A percentile compares a stretch with the other conserved stretches of the same genome.
Conservation (phyloP, 148 eudicot species). For the Dianthus caryophyllus region DNA sequence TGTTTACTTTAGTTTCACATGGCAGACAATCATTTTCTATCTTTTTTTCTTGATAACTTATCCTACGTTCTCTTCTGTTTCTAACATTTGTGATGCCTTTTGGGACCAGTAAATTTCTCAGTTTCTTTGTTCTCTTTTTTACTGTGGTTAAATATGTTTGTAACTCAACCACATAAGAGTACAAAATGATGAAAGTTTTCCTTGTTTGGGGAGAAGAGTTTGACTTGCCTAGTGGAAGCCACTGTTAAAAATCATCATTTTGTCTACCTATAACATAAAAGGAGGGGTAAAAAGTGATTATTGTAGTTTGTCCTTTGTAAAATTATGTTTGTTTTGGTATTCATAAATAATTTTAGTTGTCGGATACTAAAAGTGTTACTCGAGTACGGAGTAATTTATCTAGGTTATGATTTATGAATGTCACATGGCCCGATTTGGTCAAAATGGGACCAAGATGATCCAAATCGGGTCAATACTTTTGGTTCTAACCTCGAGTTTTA, state of each 20-base stretch:
- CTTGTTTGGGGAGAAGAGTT: conserved; percentile 1
- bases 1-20: conserved; percentile 5
- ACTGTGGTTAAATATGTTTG: not conserved
- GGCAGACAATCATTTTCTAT: conserved; percentile 22
- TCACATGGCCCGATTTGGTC: no score
- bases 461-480: no score
- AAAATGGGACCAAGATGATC: no score
- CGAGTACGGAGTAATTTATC: no score
- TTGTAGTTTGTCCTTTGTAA: not conserved
- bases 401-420: no score
- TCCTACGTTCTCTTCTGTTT: conserved; percentile 4
- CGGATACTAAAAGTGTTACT: no score
- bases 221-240: conserved; percentile 1
- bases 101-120: conserved; percentile 25
- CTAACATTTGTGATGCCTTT: not conserved
- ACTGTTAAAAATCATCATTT: conserved; percentile 1
- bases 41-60: conserved; percentile 15
- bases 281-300: not conserved
- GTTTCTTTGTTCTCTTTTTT: not conserved
- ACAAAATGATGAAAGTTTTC: not conserved
- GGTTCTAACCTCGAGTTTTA: no score
- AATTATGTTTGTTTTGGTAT: not conserved
- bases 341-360: no score
- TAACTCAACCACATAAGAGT: not conserved
- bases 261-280: not conserved